phyloP scores from a whole-genome alignment of 495 filamentous ascomycete genomes.

The Aspergillus hancockii region DNA sequence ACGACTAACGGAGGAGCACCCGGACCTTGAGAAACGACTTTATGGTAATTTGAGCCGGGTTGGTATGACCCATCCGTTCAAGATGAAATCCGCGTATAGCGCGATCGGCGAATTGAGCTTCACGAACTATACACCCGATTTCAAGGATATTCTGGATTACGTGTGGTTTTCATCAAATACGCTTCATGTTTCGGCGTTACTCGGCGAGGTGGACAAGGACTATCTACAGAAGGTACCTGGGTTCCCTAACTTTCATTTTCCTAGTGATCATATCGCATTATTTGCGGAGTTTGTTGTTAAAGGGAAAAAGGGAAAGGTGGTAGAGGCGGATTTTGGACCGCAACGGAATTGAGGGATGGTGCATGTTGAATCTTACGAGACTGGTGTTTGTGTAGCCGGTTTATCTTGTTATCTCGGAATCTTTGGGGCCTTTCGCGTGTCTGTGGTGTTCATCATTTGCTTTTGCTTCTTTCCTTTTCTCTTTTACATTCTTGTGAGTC shows the following conservation, averaged over 20 bases:
- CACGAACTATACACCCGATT: slow-evolving; percentile 93
- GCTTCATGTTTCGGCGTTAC: slow-evolving; percentile 80
- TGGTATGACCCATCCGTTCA: slow-evolving; percentile 93
- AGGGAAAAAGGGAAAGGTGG: slow-evolving; percentile 78
- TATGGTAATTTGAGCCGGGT: slow-evolving; percentile 92
- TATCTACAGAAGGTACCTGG: slow-evolving; percentile 90
- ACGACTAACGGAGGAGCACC: slow-evolving; percentile 67
- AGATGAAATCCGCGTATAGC: slow-evolving; percentile 82
- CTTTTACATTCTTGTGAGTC: slow-evolving; percentile 18
- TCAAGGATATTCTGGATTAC: slow-evolving; percentile 90
- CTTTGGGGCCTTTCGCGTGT: slow-evolving; percentile 37
- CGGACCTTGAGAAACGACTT: slow-evolving; percentile 67
- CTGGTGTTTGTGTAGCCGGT: slow-evolving; percentile 45
- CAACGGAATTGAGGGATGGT: slow-evolving; percentile 52
- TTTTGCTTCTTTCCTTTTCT: slow-evolving; percentile 14
- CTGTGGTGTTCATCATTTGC: slow-evolving; percentile 24
- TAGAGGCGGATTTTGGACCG: slow-evolving; percentile 64
- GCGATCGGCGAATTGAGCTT: slow-evolving; percentile 80
- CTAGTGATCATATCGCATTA: slow-evolving; percentile 92
- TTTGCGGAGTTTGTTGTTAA: slow-evolving; percentile 92
- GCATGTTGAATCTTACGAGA: slow-evolving; percentile 44
- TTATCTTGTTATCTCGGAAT: slow-evolving; percentile 46
- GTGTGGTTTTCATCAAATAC: slow-evolving; percentile 95
- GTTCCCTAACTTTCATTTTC: slow-evolving; percentile 97
- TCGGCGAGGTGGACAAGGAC: slow-evolving; percentile 87